Conservation (phyloP, 2,329 filamentous ascomycete species). For the Penicillium sp. region DNA sequence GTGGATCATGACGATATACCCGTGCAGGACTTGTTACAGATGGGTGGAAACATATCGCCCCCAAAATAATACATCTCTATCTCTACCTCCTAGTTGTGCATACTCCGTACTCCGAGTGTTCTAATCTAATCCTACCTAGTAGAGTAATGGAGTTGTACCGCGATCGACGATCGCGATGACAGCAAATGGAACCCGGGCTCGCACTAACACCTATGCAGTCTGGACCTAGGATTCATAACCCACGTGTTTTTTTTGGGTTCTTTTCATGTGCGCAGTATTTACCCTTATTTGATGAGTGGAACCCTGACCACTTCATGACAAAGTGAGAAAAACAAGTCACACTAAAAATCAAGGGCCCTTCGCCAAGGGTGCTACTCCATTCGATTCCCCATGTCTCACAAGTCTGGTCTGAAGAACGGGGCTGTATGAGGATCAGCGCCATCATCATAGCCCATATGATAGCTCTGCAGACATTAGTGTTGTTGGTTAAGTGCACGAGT, state of each 20-base stretch:
- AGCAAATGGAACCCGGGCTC: neutral
- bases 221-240: neutral
- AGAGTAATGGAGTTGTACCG: neutral
- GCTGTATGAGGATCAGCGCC: neutral
- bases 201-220: neutral
- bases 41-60: neutral
- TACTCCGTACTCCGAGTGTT: neutral
- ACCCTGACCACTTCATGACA: neutral
- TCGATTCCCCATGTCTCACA: constrained; percentile 1
- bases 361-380: neutral
- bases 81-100: neutral
- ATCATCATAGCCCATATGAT: constrained; percentile 1
- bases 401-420: neutral
- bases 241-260: neutral
- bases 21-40: neutral
- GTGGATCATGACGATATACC: neutral
- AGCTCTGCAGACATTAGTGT: neutral
- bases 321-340: neutral
- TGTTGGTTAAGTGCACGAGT: neutral
- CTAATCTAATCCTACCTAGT: neutral
- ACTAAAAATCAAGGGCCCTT: neutral
- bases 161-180: constrained; percentile 1
- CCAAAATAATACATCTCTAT: neutral
- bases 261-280: neutral
- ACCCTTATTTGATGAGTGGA: neutral